Conservation (phyloP, 371 early-diverging fungal species). For the Rhizomucor pusillus region DNA sequence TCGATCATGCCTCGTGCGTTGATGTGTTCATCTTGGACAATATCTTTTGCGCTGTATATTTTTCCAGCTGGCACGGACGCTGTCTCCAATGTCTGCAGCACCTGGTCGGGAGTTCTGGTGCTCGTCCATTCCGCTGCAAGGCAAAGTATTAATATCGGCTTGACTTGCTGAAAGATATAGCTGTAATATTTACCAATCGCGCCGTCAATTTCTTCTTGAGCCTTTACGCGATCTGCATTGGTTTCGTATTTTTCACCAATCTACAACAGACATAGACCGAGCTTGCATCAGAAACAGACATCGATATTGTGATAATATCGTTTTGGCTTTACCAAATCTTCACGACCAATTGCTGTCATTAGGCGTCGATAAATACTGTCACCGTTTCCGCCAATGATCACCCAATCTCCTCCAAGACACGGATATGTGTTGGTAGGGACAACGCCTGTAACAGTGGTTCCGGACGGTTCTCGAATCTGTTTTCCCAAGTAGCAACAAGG, state of each 20-base stretch:
- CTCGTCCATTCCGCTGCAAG: slow-evolving; percentile 39
- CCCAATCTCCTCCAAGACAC: slow-evolving; percentile 49
- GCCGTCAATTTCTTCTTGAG: slow-evolving; percentile 42
- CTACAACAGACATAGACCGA: slow-evolving; percentile 10
- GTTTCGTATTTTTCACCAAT: slow-evolving; percentile 42
- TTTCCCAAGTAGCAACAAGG: neutral
- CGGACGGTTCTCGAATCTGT: slow-evolving; percentile 53
- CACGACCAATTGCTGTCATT: slow-evolving; percentile 46
- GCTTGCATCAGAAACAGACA: neutral
- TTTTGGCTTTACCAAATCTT: slow-evolving; percentile 40
- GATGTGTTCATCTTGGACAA: slow-evolving; percentile 51
- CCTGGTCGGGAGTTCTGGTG: slow-evolving; percentile 35
- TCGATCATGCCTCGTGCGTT: slow-evolving; percentile 54
- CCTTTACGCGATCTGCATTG: slow-evolving; percentile 46
- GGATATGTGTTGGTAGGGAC: slow-evolving; percentile 58
- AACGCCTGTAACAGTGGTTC: slow-evolving; percentile 56
- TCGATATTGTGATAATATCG: neutral
- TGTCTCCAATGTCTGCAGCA: slow-evolving; percentile 34
- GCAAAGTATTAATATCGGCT: neutral
- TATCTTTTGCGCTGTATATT: slow-evolving; percentile 54
- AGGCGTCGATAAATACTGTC: slow-evolving; percentile 58
- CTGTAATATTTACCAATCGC: slow-evolving; percentile 39
- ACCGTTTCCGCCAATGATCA: slow-evolving; percentile 61
- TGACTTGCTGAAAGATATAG: neutral
- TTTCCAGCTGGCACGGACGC: slow-evolving; percentile 54